Conservation (phyloP, 164 flowering plant species). For the Malania oleifera region DNA sequence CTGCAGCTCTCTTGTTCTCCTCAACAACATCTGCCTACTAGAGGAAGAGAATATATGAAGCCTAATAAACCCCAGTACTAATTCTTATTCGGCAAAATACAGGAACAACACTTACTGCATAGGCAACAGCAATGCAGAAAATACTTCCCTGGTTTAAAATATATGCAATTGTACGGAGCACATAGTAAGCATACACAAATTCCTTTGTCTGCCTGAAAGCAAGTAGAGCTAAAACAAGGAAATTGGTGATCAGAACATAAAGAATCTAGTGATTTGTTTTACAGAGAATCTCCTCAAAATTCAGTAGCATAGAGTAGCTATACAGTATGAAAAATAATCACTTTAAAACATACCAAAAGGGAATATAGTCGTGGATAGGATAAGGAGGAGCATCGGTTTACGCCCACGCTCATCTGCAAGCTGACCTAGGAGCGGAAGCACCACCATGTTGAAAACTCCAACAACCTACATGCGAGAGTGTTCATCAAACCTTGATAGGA, state of each 20-base stretch:
- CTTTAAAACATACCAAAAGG: constrained; percentile 55
- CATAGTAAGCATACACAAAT: constrained; percentile 76
- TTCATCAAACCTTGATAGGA: background rate
- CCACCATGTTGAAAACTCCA: constrained; percentile 75
- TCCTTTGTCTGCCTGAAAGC: constrained; percentile 53
- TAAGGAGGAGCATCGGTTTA: constrained; percentile 75
- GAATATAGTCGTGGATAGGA: constrained; percentile 59
- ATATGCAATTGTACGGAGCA: constrained; percentile 62
- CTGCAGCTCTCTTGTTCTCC: constrained; percentile 61
- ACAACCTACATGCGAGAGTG: constrained; percentile 45
- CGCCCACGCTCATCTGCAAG: constrained; percentile 90
- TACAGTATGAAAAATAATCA: background rate
- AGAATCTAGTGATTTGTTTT: too few species aligned
- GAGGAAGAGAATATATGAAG: constrained; percentile 9
- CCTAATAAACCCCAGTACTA: background rate
- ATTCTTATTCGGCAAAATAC: background rate
- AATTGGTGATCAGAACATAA: background rate
- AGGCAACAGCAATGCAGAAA: constrained; percentile 84
- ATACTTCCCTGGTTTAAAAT: constrained; percentile 91
- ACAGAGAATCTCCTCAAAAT: too few species aligned
- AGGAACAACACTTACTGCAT: constrained; percentile 48
- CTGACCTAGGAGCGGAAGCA: constrained; percentile 82
- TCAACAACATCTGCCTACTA: constrained; percentile 70
- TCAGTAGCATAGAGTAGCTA: too few species aligned
- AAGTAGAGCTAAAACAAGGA: constrained; percentile 54